Evolutionary conservation across 1,139 yeast species (phyloP), one percentile per base, ranked within the genome.

Genomic region (Meyerozyma athensensis): DNA sequence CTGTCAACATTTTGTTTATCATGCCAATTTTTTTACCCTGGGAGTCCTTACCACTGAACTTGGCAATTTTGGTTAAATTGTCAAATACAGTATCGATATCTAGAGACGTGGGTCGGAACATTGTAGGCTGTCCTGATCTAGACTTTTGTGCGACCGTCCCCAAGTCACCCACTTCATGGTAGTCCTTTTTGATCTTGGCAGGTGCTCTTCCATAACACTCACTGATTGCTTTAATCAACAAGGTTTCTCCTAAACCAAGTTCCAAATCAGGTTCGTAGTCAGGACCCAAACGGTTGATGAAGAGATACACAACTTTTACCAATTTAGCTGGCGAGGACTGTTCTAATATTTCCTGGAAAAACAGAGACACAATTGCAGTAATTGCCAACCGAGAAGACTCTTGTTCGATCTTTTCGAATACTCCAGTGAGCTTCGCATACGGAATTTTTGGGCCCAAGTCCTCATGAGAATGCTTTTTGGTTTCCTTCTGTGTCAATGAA

Each of bases 231-330:
- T 90, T 92, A 53, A 89, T 79, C 30, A 92, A 66, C 13, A 92
- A 58, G 0, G 94, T 80, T 57, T 92, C 98, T 10, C 98, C 99
- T 3, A 92, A 71, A 0, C 98, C 97, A 26, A 92, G 65, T 53
- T 92, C 98, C 43, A 90, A 66, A 30, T 94, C 96, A 0, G 74
- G 74, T 52, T 87, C 96, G 55, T 92, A 92, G 55, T 92, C 98
- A 0, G 98, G 98, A 0, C 97, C 97, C 12, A 92, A 67, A 39
- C 94, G 68, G 56, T 90, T 90, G 53, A 90, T 89, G 59, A 85
- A 86, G 13, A 92, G 69, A 51, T 90, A 92, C 1, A 90, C 85
- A 1, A 86, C 79, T 42, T 76, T 77, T 4, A 86, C 72, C 40
- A 92, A 63, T 36, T 77, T 80, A 12, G 70, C 65, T 1, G 86